Evolutionary conservation across 1,284 basidiomycete species (phyloP).

Genomic region (Porphyrellus sp.): DNA sequence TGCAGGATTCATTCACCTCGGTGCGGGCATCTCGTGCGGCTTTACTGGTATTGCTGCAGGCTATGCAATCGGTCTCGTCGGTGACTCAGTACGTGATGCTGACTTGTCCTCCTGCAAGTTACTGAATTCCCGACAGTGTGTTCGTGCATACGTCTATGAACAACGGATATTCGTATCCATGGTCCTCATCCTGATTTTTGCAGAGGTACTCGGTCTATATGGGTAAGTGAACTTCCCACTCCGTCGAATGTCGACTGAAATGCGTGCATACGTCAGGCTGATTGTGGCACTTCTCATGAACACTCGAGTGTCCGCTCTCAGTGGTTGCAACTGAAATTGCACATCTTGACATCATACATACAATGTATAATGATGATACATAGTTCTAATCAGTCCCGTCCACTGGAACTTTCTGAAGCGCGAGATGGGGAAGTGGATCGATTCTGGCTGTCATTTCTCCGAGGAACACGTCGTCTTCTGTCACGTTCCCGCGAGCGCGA

Average conservation of each 20-base stretch:
- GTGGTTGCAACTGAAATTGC: slow-evolving; percentile 25
- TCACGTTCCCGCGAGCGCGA: slow-evolving; percentile 46
- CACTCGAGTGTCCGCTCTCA: slow-evolving; percentile 49
- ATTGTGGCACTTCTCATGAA: slow-evolving; percentile 91
- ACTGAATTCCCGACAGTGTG: slow-evolving; percentile 45
- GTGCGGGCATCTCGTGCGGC: slow-evolving; percentile 90
- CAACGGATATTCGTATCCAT: slow-evolving; percentile 88
- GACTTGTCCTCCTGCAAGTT: neutral
- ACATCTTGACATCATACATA: slow-evolving; percentile 15
- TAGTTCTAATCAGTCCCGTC: slow-evolving; percentile 13
- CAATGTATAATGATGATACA: slow-evolving; percentile 9
- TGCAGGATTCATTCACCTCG: slow-evolving; percentile 91
- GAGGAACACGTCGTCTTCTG: slow-evolving; percentile 45
- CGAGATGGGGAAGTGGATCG: slow-evolving; percentile 24
- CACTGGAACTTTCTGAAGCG: slow-evolving; percentile 14
- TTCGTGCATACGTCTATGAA: slow-evolving; percentile 78
- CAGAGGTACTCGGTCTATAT: slow-evolving; percentile 89
- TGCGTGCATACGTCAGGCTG: slow-evolving; percentile 46
- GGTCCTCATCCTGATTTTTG: slow-evolving; percentile 91
- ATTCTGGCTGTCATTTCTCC: slow-evolving; percentile 24
- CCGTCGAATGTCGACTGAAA: neutral
- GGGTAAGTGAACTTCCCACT: slow-evolving; percentile 48
- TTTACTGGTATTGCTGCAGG: slow-evolving; percentile 94
- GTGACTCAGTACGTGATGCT: slow-evolving; percentile 73
- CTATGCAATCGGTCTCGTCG: slow-evolving; percentile 95